Evolutionary conservation across 2,329 filamentous ascomycete genomes (phyloP).

Genomic region (Thielaviopsis cerberus): DNA sequence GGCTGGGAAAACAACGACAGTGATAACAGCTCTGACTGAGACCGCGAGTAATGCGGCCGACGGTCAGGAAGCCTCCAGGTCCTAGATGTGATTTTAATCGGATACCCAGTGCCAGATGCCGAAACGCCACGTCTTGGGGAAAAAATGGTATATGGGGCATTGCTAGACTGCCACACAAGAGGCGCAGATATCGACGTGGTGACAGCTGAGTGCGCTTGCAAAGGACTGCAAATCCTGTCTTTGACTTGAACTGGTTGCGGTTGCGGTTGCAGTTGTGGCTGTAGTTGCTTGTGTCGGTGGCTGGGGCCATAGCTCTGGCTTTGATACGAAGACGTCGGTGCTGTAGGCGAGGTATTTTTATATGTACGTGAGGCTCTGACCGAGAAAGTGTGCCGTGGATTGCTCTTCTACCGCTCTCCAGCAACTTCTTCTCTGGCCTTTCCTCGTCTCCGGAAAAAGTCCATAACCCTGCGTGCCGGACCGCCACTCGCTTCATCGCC

Average conservation of each 20-base stretch:
- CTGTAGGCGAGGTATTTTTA: neutral
- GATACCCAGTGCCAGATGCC: neutral
- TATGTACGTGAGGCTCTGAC: constrained; percentile 4
- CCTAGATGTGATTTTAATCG: neutral
- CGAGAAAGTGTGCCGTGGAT: constrained; percentile 10
- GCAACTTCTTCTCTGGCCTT: constrained; percentile 30
- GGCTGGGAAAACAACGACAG: neutral
- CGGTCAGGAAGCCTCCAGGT: neutral
- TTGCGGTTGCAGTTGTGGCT: neutral
- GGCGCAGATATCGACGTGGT: neutral
- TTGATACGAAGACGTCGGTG: neutral
- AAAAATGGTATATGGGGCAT: neutral
- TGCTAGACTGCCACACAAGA: neutral
- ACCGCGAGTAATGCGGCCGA: neutral
- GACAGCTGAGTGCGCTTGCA: neutral
- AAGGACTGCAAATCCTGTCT: neutral
- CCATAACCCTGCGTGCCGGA: constrained; percentile 85
- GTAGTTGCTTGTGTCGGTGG: neutral
- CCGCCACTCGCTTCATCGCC: constrained; percentile 60
- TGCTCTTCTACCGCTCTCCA: constrained; percentile 10
- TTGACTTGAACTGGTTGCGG: neutral
- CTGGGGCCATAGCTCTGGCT: neutral
- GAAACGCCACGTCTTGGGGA: neutral
- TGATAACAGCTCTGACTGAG: neutral
- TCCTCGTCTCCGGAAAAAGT: constrained; percentile 82